Percentiles rank a stretch among this genome's conserved stretches.
Conservation (phyloP, 1,284 basidiomycete genomes). For the Apiotrichum sp. region DNA sequence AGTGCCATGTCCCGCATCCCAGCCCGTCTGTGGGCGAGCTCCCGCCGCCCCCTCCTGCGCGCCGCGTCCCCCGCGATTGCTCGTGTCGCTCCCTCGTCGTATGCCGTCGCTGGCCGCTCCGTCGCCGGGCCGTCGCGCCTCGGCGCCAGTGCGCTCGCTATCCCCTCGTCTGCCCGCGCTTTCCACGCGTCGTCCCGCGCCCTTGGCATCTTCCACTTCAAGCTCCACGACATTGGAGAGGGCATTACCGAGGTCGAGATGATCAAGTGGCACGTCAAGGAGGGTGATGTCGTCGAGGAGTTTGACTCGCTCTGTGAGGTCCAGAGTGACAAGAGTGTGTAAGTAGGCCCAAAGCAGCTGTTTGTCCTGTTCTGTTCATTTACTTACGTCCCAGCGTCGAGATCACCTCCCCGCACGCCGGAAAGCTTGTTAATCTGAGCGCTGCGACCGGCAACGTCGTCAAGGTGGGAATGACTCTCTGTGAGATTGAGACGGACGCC, state of each 20-base stretch:
- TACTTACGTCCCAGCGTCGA: constrained; percentile 60
- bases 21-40: neutral
- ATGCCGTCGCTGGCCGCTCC: neutral
- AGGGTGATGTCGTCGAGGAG: constrained; percentile 58
- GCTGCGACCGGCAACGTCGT: constrained; percentile 78
- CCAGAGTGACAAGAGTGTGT: constrained; percentile 72
- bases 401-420: constrained; percentile 83
- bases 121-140: neutral
- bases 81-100: neutral
- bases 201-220: constrained; percentile 53
- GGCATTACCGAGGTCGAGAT: constrained; percentile 80
- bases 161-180: constrained; percentile 13
- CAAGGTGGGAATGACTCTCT: constrained; percentile 77
- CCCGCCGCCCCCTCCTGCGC: neutral
- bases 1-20: constrained; percentile 1
- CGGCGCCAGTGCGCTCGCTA: neutral
- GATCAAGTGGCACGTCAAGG: constrained; percentile 73
- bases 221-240: constrained; percentile 92
- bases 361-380: neutral
- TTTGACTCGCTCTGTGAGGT: constrained; percentile 91
- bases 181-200: constrained; percentile 12
- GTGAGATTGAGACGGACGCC: constrained; percentile 59
- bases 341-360: constrained; percentile 12
- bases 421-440: constrained; percentile 64
- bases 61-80: neutral